Evolutionary conservation across 495 filamentous ascomycete species (phyloP).

Genomic region (Lepraria neglecta): DNA sequence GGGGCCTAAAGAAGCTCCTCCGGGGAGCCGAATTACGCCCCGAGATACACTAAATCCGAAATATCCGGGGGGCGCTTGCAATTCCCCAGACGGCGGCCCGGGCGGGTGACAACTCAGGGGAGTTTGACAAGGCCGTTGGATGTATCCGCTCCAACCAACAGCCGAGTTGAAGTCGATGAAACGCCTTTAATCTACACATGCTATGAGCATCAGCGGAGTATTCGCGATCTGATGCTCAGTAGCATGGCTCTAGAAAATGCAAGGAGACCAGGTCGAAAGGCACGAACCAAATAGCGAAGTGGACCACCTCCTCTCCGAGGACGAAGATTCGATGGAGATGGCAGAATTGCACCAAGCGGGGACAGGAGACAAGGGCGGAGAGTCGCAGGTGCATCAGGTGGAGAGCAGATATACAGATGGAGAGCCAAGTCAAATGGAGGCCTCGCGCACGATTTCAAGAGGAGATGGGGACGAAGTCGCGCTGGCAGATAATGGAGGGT

Average conservation of each 20-base stretch:
- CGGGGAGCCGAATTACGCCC: too few species aligned
- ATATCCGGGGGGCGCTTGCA: too few species aligned
- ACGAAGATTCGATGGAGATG: slow-evolving; percentile 15
- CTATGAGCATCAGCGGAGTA: neutral
- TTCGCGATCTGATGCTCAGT: neutral
- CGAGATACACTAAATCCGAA: too few species aligned
- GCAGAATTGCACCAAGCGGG: neutral
- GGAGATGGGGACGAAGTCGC: slow-evolving; percentile 3
- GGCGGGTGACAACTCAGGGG: too few species aligned
- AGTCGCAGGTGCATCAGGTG: neutral
- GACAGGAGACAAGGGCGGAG: neutral
- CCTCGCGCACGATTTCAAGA: neutral
- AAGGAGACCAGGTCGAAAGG: neutral
- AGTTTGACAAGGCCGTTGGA: too few species aligned
- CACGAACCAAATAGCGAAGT: slow-evolving; percentile 4
- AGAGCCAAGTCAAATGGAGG: slow-evolving; percentile 4
- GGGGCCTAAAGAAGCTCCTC: too few species aligned
- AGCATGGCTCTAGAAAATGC: slow-evolving; percentile 10
- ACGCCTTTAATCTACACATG: neutral
- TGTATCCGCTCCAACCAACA: too few species aligned
- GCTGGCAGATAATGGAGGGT: neutral
- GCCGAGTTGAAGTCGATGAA: too few species aligned
- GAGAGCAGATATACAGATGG: slow-evolving; percentile 12
- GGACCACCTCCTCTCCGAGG: slow-evolving; percentile 11
- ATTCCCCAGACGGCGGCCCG: too few species aligned